Base-by-base conservation (phyloP, 2,329 filamentous ascomycete genomes). In the Zymoseptoria ardabiliae region DNA sequence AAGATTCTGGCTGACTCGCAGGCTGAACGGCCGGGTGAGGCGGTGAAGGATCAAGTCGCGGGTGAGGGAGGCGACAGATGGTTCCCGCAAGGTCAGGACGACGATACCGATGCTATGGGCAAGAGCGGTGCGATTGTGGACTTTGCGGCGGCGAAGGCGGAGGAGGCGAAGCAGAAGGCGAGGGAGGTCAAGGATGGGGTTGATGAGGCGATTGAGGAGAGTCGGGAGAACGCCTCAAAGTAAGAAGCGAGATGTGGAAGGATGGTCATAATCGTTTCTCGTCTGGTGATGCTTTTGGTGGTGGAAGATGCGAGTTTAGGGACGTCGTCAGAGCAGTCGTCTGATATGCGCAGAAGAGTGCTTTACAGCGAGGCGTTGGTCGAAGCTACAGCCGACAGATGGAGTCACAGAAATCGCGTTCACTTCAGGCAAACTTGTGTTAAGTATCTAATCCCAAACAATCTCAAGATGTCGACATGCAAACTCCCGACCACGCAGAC, bases 101-200 rank as follows among this genome's bases (percentile, higher is more conserved):
- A 67, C 3, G 65, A 68, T 49, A 67, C 66, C 10, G 68, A 70
- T 59, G 67, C 68, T 17, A 70, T 70, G 68, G 67, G 67, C 54
- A 66, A 68, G 54, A 65, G 61, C 25, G 68, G 68, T 35, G 65
- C 63, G 2, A 64, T 68, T 57, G 63, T 70, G 55, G 66, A 70
- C 35, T 54, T 67, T 30, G 58, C 57, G 23, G 59, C 63, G 41
- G 63, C 56, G 50, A 65, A 64, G 54, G 65, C 59, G 17, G 60
- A 60, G 54, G 61, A 63, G 49, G 57, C 57, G 22, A 56, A 54
- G 48, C 30, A 11, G 51, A 58, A 51, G 50, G 54, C 55, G 6
- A 28, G 41, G 19, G 48, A 61, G 57, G 58, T 57, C 45, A 61
- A 63, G 54, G 59, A 70, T 59, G 61, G 63, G 48, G 63, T 60